These are phyloP conservation scores for Irpex sp. DNA, from an alignment of 1,284 basidiomycete genomes.

Conservation along the genomic window DNA sequence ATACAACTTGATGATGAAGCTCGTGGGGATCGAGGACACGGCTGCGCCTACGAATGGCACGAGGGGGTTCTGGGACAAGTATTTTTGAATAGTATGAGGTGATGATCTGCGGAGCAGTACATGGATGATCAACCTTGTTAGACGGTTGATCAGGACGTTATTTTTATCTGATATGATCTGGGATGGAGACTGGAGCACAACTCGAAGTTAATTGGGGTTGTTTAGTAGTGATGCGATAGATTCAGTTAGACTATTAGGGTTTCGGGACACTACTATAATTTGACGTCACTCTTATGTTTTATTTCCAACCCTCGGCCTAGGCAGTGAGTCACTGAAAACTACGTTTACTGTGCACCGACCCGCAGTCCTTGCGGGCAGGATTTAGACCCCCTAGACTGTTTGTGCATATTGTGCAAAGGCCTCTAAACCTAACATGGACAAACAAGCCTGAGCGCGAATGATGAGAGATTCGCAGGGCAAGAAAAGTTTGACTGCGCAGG, in stretches of 20 bases:
- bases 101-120: background rate
- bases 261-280: background rate
- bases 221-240: background rate
- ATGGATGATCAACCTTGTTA: background rate
- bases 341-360: too few species aligned
- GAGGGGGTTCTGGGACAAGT: conserved; percentile 74
- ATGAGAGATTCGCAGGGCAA: background rate
- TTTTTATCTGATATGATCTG: background rate
- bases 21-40: conserved; percentile 61
- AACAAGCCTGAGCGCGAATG: background rate
- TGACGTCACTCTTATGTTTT: background rate
- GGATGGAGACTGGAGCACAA: background rate
- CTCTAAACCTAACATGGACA: background rate
- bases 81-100: conserved; percentile 40
- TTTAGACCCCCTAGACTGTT: background rate
- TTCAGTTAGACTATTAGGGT: background rate
- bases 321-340: background rate
- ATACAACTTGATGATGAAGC: conserved; percentile 76
- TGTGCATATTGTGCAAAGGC: background rate
- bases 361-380: too few species aligned
- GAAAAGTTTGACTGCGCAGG: too few species aligned
- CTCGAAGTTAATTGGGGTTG: background rate
- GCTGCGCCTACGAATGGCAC: conserved; percentile 77
- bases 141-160: background rate
- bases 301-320: background rate